phyloP scores from a whole-genome alignment of 768 basidiomycete species.

The Fistulinella prunicolor region DNA sequence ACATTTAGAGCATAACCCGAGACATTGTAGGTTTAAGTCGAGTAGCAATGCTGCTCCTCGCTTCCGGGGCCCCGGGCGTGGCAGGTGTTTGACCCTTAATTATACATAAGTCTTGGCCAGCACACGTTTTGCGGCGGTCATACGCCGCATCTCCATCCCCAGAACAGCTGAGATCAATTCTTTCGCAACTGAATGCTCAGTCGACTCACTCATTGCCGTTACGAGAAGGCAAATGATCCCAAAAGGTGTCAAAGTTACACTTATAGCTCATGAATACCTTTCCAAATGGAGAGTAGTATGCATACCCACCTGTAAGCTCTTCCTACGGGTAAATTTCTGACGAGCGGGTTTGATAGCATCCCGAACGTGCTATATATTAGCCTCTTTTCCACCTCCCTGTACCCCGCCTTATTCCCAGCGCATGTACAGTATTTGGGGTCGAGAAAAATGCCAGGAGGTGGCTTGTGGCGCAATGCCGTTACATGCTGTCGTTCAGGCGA shows the following conservation, averaged over 20 bases:
- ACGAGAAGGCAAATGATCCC: neutral
- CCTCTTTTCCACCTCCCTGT: neutral
- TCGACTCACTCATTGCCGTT: neutral
- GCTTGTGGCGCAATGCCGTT: neutral
- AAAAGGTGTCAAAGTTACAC: neutral
- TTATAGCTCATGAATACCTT: neutral
- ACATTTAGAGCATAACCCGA: neutral
- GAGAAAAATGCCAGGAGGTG: conserved; percentile 1
- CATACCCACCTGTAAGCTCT: neutral
- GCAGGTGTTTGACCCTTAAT: neutral
- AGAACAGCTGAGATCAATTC: neutral
- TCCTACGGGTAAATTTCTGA: neutral
- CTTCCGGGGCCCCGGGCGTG: neutral
- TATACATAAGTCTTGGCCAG: neutral
- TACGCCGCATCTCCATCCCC: neutral
- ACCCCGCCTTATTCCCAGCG: neutral
- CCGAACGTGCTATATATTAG: neutral
- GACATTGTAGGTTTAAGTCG: neutral
- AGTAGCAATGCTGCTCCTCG: neutral
- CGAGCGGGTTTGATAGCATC: neutral
- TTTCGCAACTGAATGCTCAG: neutral
- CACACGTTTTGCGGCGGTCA: neutral
- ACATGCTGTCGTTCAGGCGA: conserved; percentile 1
- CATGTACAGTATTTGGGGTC: conserved; percentile 1
- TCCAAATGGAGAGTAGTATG: neutral